phyloP scores from a whole-genome alignment of 1,139 yeast genomes.

The Lodderomyces margitis region DNA sequence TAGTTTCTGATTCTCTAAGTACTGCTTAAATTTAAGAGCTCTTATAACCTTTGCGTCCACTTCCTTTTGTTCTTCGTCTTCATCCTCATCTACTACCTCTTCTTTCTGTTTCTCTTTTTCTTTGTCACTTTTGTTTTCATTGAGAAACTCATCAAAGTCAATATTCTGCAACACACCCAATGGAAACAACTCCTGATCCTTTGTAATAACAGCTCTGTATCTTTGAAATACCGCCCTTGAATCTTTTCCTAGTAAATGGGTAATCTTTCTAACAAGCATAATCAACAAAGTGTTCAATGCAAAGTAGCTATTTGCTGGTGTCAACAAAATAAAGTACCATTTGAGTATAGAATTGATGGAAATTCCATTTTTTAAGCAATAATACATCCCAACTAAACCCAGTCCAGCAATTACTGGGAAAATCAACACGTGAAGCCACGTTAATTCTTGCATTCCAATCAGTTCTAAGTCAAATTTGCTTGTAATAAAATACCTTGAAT shows the following conservation, averaged over 20 bases:
- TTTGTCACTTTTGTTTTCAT: slow-evolving; percentile 15
- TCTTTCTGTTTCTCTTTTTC: slow-evolving; percentile 7
- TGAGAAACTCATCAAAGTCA: not conserved
- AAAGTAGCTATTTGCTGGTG: slow-evolving; percentile 18
- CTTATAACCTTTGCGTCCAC: not conserved
- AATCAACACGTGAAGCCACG: slow-evolving; percentile 24
- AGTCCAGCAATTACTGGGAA: slow-evolving; percentile 43
- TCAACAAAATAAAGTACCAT: slow-evolving; percentile 28
- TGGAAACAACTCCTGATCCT: slow-evolving; percentile 22
- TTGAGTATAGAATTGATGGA: slow-evolving; percentile 28
- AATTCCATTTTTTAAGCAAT: slow-evolving; percentile 26
- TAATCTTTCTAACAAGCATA: slow-evolving; percentile 12
- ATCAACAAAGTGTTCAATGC: slow-evolving; percentile 14
- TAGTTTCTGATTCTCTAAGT: slow-evolving; percentile 8
- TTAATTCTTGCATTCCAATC: slow-evolving; percentile 5
- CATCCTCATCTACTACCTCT: not conserved
- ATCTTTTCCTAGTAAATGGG: slow-evolving; percentile 16
- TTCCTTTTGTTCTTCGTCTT: not conserved
- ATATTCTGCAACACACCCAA: slow-evolving; percentile 18
- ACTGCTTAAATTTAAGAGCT: slow-evolving; percentile 7
- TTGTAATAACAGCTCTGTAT: slow-evolving; percentile 20
- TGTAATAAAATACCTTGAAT: slow-evolving; percentile 14
- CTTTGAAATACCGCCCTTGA: slow-evolving; percentile 18
- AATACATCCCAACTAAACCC: slow-evolving; percentile 34
- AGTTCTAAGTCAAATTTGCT: slow-evolving; percentile 19